Base-by-base conservation (phyloP, 2,329 filamentous ascomycete genomes). In the Hysterium pulicare region DNA sequence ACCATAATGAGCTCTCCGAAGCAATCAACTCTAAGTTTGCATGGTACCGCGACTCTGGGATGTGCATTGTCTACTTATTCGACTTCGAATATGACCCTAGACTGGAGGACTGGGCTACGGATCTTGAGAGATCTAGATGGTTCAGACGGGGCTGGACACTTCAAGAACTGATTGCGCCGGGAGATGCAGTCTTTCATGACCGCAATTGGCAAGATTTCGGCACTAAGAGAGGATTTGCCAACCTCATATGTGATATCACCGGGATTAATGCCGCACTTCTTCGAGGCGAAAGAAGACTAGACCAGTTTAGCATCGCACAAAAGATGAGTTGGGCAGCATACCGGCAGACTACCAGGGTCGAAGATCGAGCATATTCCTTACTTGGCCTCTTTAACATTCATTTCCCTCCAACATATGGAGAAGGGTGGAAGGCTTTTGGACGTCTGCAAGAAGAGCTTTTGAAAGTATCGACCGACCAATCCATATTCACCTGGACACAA, bases 331-430 rank as follows among this genome's bases (percentile, higher is more conserved):
- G 32, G 32, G 32, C 32, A 2, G 37, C 32, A 10, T 9, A 40
- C 23, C 17, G 40, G n/a, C 10, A 17, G n/a, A 42, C 36, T 6
- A 40, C 47, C 10, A 32, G 43, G 26, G 15, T 17, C 7, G 56
- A 59, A 45, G 56, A 59, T 45, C 38, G 28, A 17, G 54, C 54
- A 9, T 59, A 59, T 38, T 58, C 38, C 16, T 44, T 59, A 6
- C 37, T 59, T 8, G 56, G 56, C 1, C 41, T 59, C 19, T 56
- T 55, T 32, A 43, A 47, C 33, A 40, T 59, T 17, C 41, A 47
- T 30, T 53, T 59, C 43, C 41, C 50, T 13, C 38, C 50, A 17
- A 33, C 50, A 4, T 59, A 59, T 40, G 55, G 55, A 17, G 56
- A 55, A 45, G 52, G 53, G 26, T 9, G 33, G 13, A 15, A 33